Base-by-base conservation (phyloP, 192 early-diverging fungal genomes). In the Helicostylum pulchrum region DNA sequence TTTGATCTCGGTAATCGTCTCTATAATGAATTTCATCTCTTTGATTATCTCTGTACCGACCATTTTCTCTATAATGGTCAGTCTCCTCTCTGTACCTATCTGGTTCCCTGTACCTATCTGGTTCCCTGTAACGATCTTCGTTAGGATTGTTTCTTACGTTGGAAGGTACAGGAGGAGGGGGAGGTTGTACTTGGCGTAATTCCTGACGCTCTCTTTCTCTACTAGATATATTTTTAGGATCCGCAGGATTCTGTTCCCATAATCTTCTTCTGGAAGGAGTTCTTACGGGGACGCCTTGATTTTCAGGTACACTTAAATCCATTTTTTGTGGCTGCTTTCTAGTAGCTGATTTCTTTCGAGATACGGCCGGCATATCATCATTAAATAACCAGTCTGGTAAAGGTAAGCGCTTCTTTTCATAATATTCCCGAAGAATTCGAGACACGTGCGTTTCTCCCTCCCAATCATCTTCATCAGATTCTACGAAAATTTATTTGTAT, bases 381-480 rank as follows among this genome's bases (percentile, higher is more conserved):
- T 71, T 62, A 23, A 55, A 31, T 43, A 71, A 55, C 69, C 68
- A 76, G 8, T 45, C 30, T 17, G 74, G 74, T 17, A 76, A 32
- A 5, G 53, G 52, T 12, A 64, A 72, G 2, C 73, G 71, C 34
- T 83, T 84, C 36, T 84, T 76, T 30, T 82, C 79, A 45, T 71
- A 68, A 61, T 80, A 65, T 23, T 84, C 83, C 14, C 83, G 71
- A 19, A 86, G 58, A 47, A 80, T 63, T 30, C 81, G 71, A 6
- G 76, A 69, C 19, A 86, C 78, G 69, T 84, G 81, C 4, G 79
- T 62, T 60, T 85, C 83, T 17, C 79, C 81, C 58, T 85, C 79
- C 61, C 72, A 66, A 49, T 78, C 83, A 15, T 76, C 77, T 53
- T 80, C 78, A 39, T 85, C 83, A 12, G 83, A 85, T 53, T 85